These are phyloP conservation scores for Aspergillus homomorphus DNA, from an alignment of 495 filamentous ascomycete species.

Conservation along the genomic window DNA sequence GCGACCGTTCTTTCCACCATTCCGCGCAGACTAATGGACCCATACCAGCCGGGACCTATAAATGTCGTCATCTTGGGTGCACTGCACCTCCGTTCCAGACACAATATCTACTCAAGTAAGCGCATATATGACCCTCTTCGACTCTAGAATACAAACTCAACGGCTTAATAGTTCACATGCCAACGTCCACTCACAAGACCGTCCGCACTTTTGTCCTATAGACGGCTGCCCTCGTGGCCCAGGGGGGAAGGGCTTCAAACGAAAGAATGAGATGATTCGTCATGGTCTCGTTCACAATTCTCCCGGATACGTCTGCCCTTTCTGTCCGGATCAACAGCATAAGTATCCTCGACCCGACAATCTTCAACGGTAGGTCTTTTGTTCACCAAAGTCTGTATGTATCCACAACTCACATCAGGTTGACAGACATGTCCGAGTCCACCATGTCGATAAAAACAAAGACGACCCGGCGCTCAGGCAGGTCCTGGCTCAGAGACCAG, in stretches of 20 bases:
- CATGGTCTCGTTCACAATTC: constrained; percentile 94
- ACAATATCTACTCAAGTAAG: constrained; percentile 77
- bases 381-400: not conserved
- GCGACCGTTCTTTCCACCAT: constrained; percentile 25
- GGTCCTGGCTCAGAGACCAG: constrained; percentile 76
- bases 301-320: constrained; percentile 95
- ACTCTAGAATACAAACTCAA: constrained; percentile 1
- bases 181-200: constrained; percentile 88
- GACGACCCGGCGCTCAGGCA: constrained; percentile 77
- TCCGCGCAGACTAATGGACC: constrained; percentile 25
- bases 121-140: constrained; percentile 9
- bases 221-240: constrained; percentile 72
- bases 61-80: constrained; percentile 71
- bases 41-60: constrained; percentile 40
- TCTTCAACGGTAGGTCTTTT: constrained; percentile 73
- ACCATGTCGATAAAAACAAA: constrained; percentile 82
- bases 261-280: constrained; percentile 99
- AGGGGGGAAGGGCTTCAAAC: constrained; percentile 93
- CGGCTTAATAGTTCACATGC: constrained; percentile 76
- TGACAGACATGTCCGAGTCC: constrained; percentile 78
- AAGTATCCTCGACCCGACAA: constrained; percentile 97
- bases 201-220: constrained; percentile 90
- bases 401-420: constrained; percentile 4
- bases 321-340: constrained; percentile 93
- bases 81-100: constrained; percentile 87